Evolutionary conservation across 345 rosid species (phyloP).

Genomic region (Eucalyptus decipiens): DNA sequence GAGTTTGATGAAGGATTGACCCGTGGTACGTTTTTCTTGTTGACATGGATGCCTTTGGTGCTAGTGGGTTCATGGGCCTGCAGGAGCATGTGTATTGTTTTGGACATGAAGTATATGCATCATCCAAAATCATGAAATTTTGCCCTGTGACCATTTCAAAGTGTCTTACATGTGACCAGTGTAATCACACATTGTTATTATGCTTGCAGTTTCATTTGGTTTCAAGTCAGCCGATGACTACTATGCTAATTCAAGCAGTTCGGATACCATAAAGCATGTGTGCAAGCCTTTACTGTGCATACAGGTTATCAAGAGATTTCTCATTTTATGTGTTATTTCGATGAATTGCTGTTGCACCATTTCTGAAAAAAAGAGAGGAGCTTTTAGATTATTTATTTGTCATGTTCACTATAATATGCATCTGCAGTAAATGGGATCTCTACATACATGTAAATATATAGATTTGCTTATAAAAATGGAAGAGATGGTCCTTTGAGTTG

Average conservation of each 20-base stretch:
- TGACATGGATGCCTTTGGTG: background rate
- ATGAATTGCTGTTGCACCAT: background rate
- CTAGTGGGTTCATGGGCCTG: background rate
- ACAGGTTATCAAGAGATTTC: slow-evolving; percentile 33
- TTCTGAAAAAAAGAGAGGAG: background rate
- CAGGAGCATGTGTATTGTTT: background rate
- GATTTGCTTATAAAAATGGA: background rate
- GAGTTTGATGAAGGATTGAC: slow-evolving; percentile 85
- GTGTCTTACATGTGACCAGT: background rate
- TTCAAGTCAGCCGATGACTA: slow-evolving; percentile 90
- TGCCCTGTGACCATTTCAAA: background rate
- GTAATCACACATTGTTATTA: background rate
- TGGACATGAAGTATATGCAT: background rate
- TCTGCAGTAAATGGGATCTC: background rate
- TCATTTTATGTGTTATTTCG: background rate
- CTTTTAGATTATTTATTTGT: background rate
- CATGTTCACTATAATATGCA: background rate
- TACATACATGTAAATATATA: background rate
- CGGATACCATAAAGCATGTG: slow-evolving; percentile 53
- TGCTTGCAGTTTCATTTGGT: slow-evolving; percentile 73
- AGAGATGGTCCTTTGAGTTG: background rate
- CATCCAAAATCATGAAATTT: background rate
- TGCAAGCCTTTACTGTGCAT: slow-evolving; percentile 72
- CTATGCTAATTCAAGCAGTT: slow-evolving; percentile 79
- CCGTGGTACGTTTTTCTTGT: slow-evolving; percentile 32